phyloP scores from a whole-genome alignment of 2,329 filamentous ascomycete species.

The Didymosphaeria variabile region DNA sequence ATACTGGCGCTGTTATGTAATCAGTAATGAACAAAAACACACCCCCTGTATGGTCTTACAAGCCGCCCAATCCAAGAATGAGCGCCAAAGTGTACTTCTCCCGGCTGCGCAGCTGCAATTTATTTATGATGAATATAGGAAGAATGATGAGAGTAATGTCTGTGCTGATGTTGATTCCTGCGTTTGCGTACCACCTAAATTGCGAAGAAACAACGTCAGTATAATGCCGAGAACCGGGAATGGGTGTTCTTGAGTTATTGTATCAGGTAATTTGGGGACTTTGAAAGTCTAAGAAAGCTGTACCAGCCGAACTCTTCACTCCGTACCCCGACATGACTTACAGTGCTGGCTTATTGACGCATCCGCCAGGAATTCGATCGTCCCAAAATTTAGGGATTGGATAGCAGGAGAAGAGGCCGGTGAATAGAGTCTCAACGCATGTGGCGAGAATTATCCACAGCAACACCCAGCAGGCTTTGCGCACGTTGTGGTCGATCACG shows the following conservation, averaged over 20 bases:
- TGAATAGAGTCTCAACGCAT: slow-evolving; percentile 22
- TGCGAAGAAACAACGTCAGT: too few relatives aligned
- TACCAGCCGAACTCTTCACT: too few relatives aligned
- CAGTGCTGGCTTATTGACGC: slow-evolving; percentile 25
- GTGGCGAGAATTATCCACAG: slow-evolving; percentile 18
- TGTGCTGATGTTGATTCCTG: slow-evolving; percentile 26
- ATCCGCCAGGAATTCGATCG: slow-evolving; percentile 23
- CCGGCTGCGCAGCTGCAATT: slow-evolving; percentile 31
- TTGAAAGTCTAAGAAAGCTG: too few relatives aligned
- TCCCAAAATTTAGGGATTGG: slow-evolving; percentile 33
- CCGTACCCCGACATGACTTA: background rate
- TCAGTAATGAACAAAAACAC: background rate
- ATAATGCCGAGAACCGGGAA: too few relatives aligned
- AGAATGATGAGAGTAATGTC: slow-evolving; percentile 27
- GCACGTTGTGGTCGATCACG: slow-evolving; percentile 18
- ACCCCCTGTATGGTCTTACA: slow-evolving; percentile 31
- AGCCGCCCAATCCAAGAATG: slow-evolving; percentile 44
- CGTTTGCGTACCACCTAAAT: slow-evolving; percentile 25
- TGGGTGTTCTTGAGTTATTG: too few relatives aligned
- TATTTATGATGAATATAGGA: slow-evolving; percentile 30
- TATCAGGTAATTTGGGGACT: too few relatives aligned
- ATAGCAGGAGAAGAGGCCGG: slow-evolving; percentile 24
- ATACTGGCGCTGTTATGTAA: slow-evolving; percentile 25
- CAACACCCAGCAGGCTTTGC: slow-evolving; percentile 18
- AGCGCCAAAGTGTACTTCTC: slow-evolving; percentile 39